These are phyloP conservation scores for Extremus antarcticus DNA, from an alignment of 495 filamentous ascomycete genomes.

Conservation along the genomic window DNA sequence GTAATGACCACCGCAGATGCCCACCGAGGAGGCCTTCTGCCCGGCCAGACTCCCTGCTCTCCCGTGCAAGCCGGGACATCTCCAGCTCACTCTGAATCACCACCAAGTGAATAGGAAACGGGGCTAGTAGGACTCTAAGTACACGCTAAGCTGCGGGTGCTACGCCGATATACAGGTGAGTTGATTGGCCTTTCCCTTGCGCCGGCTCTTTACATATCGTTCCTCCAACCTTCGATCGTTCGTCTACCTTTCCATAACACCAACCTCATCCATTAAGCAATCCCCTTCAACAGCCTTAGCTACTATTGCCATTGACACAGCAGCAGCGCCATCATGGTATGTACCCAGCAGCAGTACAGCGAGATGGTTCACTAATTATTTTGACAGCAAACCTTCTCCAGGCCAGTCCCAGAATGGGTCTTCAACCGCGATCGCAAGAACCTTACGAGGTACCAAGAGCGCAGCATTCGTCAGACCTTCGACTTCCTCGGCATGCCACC, in stretches of 20 bases:
- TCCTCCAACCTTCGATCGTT: background rate
- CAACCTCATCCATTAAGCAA: background rate
- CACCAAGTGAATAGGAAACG: background rate
- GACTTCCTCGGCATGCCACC: constrained; percentile 16
- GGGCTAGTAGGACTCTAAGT: background rate
- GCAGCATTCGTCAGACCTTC: constrained; percentile 6
- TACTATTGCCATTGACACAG: background rate
- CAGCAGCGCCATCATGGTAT: background rate
- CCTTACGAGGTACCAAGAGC: background rate
- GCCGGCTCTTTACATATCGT: background rate
- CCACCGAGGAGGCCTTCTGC: background rate
- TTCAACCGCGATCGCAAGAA: background rate
- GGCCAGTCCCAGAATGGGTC: background rate
- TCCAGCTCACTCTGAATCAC: background rate
- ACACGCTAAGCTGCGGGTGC: background rate
- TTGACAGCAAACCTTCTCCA: background rate
- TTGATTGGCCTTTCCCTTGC: background rate
- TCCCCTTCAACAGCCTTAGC: background rate
- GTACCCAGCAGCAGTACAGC: background rate
- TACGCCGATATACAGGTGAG: background rate
- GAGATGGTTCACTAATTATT: background rate
- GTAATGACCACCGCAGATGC: background rate
- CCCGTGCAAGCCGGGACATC: background rate
- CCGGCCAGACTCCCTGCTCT: background rate
- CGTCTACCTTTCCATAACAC: background rate